Conservation (phyloP, 2,329 filamentous ascomycete genomes). For the Talaromyces sp. region DNA sequence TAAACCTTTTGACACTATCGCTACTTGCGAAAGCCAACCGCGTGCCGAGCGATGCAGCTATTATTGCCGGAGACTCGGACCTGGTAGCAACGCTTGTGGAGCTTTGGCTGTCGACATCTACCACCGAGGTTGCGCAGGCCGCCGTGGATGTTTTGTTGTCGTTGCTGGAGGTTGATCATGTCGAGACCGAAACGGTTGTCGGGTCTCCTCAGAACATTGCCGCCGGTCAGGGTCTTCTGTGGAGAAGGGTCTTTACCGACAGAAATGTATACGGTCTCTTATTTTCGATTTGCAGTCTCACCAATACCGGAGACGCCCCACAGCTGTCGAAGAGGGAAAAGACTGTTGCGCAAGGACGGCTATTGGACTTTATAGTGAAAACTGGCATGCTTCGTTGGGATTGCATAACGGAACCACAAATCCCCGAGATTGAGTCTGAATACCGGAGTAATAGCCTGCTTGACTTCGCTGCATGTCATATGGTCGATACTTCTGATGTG, state of each 20-base stretch:
- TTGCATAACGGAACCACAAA: conserved; percentile 52
- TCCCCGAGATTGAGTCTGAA: conserved; percentile 51
- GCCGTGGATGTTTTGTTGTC: conserved; percentile 54
- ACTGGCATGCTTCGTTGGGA: conserved; percentile 57
- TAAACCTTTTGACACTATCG: conserved; percentile 57
- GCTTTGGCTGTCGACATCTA: conserved; percentile 58
- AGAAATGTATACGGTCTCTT: conserved; percentile 58
- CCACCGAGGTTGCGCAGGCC: conserved; percentile 56
- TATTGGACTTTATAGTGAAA: conserved; percentile 58
- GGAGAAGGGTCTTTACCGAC: conserved; percentile 62
- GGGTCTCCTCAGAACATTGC: conserved; percentile 25
- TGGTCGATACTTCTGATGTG: conserved; percentile 59
- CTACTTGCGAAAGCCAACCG: conserved; percentile 57
- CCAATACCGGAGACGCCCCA: conserved; percentile 34
- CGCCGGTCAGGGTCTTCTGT: conserved; percentile 55
- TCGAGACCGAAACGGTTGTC: conserved; percentile 31
- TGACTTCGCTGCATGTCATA: conserved; percentile 55
- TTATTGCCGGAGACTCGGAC: conserved; percentile 57
- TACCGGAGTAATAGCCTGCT: conserved; percentile 48
- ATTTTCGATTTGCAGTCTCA: conserved; percentile 55
- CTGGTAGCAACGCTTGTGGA: conserved; percentile 56
- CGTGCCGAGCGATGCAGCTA: conserved; percentile 55
- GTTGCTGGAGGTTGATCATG: conserved; percentile 53
- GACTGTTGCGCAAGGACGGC: conserved; percentile 60
- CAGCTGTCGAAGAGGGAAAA: conserved; percentile 52